Evolutionary conservation across 768 basidiomycete genomes (phyloP), one percentile per base, ranked within the genome.

Genomic region (Trametes villosa): DNA sequence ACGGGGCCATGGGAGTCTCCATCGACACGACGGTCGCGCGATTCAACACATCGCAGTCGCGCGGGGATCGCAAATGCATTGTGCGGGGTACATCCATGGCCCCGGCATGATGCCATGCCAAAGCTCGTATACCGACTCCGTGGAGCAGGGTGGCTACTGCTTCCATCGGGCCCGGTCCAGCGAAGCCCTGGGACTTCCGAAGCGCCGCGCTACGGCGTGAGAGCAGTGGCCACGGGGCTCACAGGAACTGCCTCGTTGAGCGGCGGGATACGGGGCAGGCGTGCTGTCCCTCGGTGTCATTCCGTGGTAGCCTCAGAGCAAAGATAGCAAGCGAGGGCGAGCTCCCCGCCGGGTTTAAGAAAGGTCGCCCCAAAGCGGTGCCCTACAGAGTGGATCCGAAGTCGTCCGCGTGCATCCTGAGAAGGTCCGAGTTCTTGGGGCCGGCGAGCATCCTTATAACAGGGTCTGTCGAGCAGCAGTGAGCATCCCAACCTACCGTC

Each of bases 11-110:
- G 17, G 34, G 46, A 47, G 17, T 13, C 46, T 22, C 26, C 36
- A 36, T 34, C 18, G 11, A 13, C 45, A 56, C 55, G 55, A 56
- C 55, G 27, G 45, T 56, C 55, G 55, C 55, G 55, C 42, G 55
- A 24, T 26, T 11, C 22, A 17, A 17, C 17, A 31, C 30, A 31
- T 8, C n/a, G 41, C 13, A 22, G 36, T 56, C 55, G 55, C 55
- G 33, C 55, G 55, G 55, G n/a, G 24, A 56, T 56, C 55, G 55
- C 45, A 56, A 8, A n/a, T 36, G 27, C 11, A 22, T 20, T 18
- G 26, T 24, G 31, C 36, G 36, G 33, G 27, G 24, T 22, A 15
- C 45, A n/a, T 56, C 8, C 13, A 48, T 27, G 17, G 17, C 24
- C 9, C 17, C 27, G 31, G 17, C 4, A 56, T 38, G 29, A 13